Evolutionary conservation across 345 rosid genomes (phyloP), one percentile per base, ranked within the genome.

Genomic region (Garcia nutans): DNA sequence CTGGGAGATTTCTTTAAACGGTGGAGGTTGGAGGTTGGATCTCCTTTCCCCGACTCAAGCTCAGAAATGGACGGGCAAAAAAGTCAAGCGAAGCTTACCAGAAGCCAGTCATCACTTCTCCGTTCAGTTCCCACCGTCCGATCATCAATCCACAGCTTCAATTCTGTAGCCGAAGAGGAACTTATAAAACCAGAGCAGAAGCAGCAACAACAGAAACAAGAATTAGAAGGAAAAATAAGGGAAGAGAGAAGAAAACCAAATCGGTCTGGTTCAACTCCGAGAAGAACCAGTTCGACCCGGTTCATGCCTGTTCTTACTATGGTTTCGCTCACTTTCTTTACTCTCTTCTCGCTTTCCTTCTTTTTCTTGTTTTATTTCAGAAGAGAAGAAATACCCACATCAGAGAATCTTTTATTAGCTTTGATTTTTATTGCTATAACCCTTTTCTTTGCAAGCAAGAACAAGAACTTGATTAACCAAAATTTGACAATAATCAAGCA

Each of bases 101-200:
- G 96, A 67, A 93, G 94, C 0, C 87, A 89, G 62, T 96, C 99
- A 3, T 91, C 96, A 59, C 92, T 96, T 41, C 92, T 95, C 65
- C 90, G 96, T 44, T 90, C 97, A 24, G 87, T 96, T 15, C 91
- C 97, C 8, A 93, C 93, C 78, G 80, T 89, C 76, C 92, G 97
- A 78, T 93, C 97, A 11, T 91, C 99, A 69, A 86, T 95, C 70
- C 96, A 92, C 74, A 95, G 99, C 66, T 82, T 95, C 15, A 82
- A 87, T 23, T 92, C 92, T n/a, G 81, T 91, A 75, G 80, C 79
- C 47, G 93, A 92, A 74, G 87, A 76, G 65, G 94, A 86, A 65
- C 77, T 86, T 56, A 77, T 58, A 71, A 85, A 78, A 72, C 69
- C 80, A 54, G 81, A 73, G 50, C 71, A 75, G 67, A 64, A 54